Evolutionary conservation across 768 basidiomycete species (phyloP), one percentile per base, ranked within the genome.

Genomic region (Lepiota venenata): DNA sequence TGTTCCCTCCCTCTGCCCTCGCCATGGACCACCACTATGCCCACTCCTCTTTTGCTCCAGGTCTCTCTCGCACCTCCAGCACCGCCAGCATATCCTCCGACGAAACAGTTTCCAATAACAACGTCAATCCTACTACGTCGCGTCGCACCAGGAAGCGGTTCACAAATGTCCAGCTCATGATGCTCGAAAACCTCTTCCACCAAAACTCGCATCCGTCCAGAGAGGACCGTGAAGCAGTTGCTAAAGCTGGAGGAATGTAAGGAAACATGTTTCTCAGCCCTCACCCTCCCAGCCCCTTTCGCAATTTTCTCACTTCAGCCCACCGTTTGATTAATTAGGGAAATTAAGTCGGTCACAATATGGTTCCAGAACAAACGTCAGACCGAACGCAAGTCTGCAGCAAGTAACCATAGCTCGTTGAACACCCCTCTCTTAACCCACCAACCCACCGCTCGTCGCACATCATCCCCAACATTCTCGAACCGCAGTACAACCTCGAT

Each of bases 311-410:
- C 42, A 46, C 36, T 42, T 45, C 32, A 20, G 55, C 56, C 47
- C 54, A 42, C 53, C 57, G 15, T 29, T 48, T 45, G 44, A 53
- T 38, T 57, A 45, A 58, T 44, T 56, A 85, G 84, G 84, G 83
- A 85, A 64, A 73, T 78, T 25, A 84, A 83, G 60, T 84, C 83
- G 1, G 83, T 85, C 50, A 85, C 86, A n/a, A 84, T 89, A 38
- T 91, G 88, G 88, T 89, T 89, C 66, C 88, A 91, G 69, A 91
- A 91, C 66, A 88, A 83, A 68, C 83, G 88, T 14, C 86, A 89
- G 62, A 84, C 81, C 38, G 82, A 84, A 59, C 80, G 82, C 61
- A 80, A 80, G 61, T 73, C 76, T 22, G 78, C 80, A 21, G 69
- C 79, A 44, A 69, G 72, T 58, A 76, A 70, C 50, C 68, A 64